Percentiles rank a stretch among this genome's conserved stretches.
Evolutionary conservation across 768 basidiomycete species (phyloP).

Genomic region (Gymnopilus junonius): DNA sequence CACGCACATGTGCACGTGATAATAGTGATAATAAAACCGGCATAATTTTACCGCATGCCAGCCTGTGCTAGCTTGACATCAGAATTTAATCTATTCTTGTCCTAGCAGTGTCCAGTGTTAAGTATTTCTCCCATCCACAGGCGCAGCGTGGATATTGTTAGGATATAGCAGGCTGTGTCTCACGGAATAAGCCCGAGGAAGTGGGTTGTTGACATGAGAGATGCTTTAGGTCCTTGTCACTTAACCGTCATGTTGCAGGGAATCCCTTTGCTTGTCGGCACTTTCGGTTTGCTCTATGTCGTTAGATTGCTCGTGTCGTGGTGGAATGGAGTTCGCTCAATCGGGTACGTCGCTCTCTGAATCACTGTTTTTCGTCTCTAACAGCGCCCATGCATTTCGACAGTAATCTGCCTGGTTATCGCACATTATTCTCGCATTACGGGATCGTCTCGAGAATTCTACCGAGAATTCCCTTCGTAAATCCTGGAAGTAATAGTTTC

Average conservation of each 20-base stretch:
- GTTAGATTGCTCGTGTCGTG: conserved; percentile 3
- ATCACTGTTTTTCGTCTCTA: background rate
- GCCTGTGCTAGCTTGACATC: too few species aligned
- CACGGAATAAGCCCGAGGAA: background rate
- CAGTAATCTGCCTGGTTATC: conserved; percentile 10
- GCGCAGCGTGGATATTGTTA: background rate
- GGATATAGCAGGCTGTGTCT: background rate
- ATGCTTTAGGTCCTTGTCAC: background rate
- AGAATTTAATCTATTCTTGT: background rate
- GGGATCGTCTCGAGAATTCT: conserved; percentile 1
- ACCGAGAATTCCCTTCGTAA: conserved; percentile 4
- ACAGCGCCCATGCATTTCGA: background rate
- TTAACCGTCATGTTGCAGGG: conserved; percentile 7
- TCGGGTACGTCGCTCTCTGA: background rate
- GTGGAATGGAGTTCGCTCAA: conserved; percentile 2
- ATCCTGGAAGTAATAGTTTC: conserved; percentile 6
- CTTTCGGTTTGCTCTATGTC: conserved; percentile 7
- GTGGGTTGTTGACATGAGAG: background rate
- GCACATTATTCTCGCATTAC: conserved; percentile 3
- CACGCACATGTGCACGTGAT: background rate
- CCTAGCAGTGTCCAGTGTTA: too few species aligned
- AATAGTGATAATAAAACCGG: background rate
- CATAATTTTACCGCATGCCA: too few species aligned
- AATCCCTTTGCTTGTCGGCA: background rate
- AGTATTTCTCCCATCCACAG: background rate